Conservation (phyloP, 257 asterid species). For the Fraxinus quadrangulata region DNA sequence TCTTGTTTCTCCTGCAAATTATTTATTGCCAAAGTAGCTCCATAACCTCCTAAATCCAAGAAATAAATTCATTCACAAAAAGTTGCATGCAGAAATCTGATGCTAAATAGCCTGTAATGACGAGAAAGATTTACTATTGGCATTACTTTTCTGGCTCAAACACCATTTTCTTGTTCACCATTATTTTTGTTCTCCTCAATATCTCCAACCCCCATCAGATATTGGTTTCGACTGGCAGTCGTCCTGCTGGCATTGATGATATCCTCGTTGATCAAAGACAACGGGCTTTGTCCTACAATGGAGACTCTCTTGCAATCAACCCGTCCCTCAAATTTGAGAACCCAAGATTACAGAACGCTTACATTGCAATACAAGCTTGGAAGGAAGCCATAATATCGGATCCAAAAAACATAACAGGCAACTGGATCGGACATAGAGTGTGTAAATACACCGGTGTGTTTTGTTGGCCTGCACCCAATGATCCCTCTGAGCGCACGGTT, state of each 20-base stretch:
- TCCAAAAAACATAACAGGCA: constrained; percentile 46
- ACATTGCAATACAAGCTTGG: constrained; percentile 71
- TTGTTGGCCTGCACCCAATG: constrained; percentile 57
- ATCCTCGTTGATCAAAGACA: constrained; percentile 19
- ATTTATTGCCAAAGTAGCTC: neutral
- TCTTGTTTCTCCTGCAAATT: neutral
- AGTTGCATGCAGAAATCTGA: neutral
- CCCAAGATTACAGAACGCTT: constrained; percentile 54
- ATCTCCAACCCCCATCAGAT: constrained; percentile 19
- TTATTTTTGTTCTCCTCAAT: constrained; percentile 27
- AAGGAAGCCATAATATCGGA: constrained; percentile 60
- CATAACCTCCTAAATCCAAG: constrained; percentile 1
- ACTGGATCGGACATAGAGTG: constrained; percentile 59
- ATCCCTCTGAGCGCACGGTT: constrained; percentile 44
- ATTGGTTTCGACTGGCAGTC: neutral
- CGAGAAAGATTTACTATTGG: neutral
- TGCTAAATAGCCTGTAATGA: constrained; percentile 2
- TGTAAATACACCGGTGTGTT: constrained; percentile 63
- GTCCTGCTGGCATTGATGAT: neutral
- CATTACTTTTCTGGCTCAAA: constrained; percentile 16
- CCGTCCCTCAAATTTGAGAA: constrained; percentile 43
- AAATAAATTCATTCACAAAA: neutral
- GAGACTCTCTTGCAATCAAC: constrained; percentile 50
- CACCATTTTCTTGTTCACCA: constrained; percentile 26
- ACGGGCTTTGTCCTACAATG: constrained; percentile 41